Base-by-base conservation (phyloP, 139 green algal genomes). In the Auxenochlorella pyrenoidosa region DNA sequence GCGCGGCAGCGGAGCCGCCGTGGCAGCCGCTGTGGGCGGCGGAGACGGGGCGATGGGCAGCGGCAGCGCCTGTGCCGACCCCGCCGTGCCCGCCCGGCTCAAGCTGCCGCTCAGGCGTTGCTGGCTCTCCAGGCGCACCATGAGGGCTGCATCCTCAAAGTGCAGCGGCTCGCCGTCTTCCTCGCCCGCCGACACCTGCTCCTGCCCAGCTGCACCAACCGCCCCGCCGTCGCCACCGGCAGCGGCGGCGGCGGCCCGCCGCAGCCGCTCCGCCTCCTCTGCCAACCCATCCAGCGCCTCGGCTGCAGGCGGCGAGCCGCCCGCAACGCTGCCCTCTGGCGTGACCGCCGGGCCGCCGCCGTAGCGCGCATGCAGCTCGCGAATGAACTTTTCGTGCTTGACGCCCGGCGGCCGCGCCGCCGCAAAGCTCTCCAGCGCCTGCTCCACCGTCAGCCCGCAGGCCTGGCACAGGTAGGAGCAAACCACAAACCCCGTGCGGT, bases 401-500 rank as follows among this genome's bases (percentile, higher is more conserved):
- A 98, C 93, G 0, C 96, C 96, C 1, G 96, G 96, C 0, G 95
- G 93, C 24, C 96, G 90, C 6, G 94, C 88, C 5, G 77, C 75
- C 6, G 89, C 91, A 88, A 98, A 98, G 43, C 87, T 85, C 21
- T 89, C 90, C 81, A 98, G 87, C 8, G 96, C 96, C 30, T 94
- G 89, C 19, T 95, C 88, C 68, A 97, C 94, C 34, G 8, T 93
- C 76, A 98, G 34, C 12, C 91, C 91, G 63, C 84, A 91, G 12
- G 73, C 88, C 87, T 95, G 90, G 12, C 96, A 92, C 8, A 98
- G 93, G 91, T 96, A 97, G 79, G 91, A 94, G 85, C 91, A 95
- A 10, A 97, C 72, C 78, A 98, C 93, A 93, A 98, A 98, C 59
- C 96, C 96, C 5, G 96, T 98, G 59, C 96, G 91, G 86, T 98